Evolutionary conservation across 2,329 filamentous ascomycete genomes (phyloP), one percentile per base, ranked within the genome.

Genomic region (Neofusicoccum sp.): DNA sequence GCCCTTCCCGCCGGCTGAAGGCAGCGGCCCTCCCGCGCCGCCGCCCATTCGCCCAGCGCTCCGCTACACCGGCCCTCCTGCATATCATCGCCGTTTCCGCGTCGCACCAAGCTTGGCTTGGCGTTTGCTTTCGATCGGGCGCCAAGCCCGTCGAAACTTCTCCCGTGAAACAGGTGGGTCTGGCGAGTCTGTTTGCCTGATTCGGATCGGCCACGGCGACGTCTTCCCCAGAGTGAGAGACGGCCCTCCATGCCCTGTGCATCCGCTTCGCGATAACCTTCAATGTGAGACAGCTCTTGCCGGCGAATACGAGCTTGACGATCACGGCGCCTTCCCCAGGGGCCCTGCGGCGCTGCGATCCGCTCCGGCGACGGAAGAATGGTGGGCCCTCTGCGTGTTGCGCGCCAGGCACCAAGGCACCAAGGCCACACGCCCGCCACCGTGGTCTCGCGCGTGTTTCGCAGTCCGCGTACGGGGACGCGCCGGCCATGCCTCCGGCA

Each of bases 61-160:
- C 48, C 31, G 2, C 6, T 33, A 6, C 6, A 9, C 14, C 48
- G 8, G n/a, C 4, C 22, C 48, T 50, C 48, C 54, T 58, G 54
- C 54, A 28, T 34, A n/a, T 45, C 54, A 22, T 16, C 4, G 28
- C 39, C 52, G 52, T 41, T 56, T 56, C 37, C 52, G 52, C 39
- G 52, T 58, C 54, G n/a, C 54, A 34, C 54, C 41, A 58, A 36
- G 54, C 41, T 33, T 16, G 54, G 8, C 54, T 58, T 45, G 54
- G 54, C 54, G 54, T 45, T 58, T 58, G 29, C 54, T 58, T 16
- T 44, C 31, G 6, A 34, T 56, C 22, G 34, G 16, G 14, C 28
- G 39, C 41, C 29, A 43, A 56, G 52, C 28, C 7, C 14, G 16
- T 33, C 52, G 37, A 49, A 37, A 50, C 48, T 37, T 50, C 31